Conservation (phyloP, 2,329 filamentous ascomycete genomes). For the Fusarium temperatum region DNA sequence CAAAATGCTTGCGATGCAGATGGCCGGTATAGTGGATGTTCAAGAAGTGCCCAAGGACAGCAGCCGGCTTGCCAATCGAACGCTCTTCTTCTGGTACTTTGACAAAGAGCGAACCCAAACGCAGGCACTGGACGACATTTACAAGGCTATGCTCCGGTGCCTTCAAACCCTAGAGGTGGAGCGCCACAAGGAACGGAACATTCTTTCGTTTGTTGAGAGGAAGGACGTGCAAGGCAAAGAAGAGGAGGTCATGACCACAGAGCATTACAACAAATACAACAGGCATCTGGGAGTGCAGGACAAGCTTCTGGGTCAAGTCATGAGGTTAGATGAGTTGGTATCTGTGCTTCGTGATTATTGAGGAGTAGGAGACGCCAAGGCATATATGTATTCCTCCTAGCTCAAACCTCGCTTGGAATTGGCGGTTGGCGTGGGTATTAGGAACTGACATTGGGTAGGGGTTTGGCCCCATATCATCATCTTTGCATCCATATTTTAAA, state of each 20-base stretch:
- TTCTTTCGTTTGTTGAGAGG: slow-evolving; percentile 83
- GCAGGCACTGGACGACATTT: slow-evolving; percentile 80
- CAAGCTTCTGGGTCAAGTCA: slow-evolving; percentile 80
- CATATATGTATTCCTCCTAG: background rate
- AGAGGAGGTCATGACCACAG: slow-evolving; percentile 78
- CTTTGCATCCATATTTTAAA: slow-evolving; percentile 3
- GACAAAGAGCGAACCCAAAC: slow-evolving; percentile 77
- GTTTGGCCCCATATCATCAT: slow-evolving; percentile 13
- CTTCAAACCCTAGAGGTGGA: slow-evolving; percentile 84
- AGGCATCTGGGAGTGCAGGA: slow-evolving; percentile 71
- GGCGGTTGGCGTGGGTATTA: background rate
- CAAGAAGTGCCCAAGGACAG: slow-evolving; percentile 95
- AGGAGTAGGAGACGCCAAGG: background rate
- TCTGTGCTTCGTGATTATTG: slow-evolving; percentile 83
- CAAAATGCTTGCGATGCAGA: slow-evolving; percentile 85
- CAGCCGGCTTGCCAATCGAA: slow-evolving; percentile 81
- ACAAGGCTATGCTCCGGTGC: slow-evolving; percentile 88
- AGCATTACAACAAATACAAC: slow-evolving; percentile 73
- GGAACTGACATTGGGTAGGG: background rate
- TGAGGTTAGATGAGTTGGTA: slow-evolving; percentile 84
- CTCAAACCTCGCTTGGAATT: background rate
- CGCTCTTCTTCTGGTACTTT: slow-evolving; percentile 92
- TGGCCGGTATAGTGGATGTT: slow-evolving; percentile 85
- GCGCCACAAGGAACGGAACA: slow-evolving; percentile 73
- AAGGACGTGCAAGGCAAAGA: slow-evolving; percentile 87